Conservation (phyloP, 2,329 filamentous ascomycete genomes). For the Hirsutella rhossiliensis region DNA sequence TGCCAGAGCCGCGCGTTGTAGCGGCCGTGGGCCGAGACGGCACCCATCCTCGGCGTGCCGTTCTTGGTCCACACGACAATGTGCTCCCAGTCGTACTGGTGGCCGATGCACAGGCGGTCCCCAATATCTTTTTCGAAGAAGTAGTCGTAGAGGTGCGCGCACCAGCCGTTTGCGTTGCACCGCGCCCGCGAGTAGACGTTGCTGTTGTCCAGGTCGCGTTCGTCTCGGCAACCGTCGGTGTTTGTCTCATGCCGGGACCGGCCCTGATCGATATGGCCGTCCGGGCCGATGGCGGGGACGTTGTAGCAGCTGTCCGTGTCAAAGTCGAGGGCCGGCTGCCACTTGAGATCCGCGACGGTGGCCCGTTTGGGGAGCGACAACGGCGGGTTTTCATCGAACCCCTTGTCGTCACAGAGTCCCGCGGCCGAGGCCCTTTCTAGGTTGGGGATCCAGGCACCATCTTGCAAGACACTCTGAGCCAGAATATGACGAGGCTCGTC, state of each 20-base stretch:
- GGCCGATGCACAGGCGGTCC: constrained; percentile 16
- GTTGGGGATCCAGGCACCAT: too few relatives aligned
- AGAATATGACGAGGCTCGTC: too few relatives aligned
- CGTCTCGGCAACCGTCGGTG: constrained; percentile 18
- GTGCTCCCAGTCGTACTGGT: constrained; percentile 28
- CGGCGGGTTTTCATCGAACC: constrained; percentile 5
- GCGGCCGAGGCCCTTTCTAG: too few relatives aligned
- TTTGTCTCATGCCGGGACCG: constrained; percentile 16
- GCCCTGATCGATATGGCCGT: constrained; percentile 19
- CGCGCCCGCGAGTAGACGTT: constrained; percentile 29
- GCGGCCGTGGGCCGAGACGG: constrained; percentile 18
- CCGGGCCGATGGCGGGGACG: constrained; percentile 22
- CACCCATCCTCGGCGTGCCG: constrained; percentile 14
- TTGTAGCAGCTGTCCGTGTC: constrained; percentile 27
- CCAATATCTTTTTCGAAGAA: constrained; percentile 32
- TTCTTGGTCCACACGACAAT: constrained; percentile 18
- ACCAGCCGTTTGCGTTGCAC: constrained; percentile 30
- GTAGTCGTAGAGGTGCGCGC: constrained; percentile 30
- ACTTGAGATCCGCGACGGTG: constrained; percentile 10
- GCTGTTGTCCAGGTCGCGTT: constrained; percentile 21
- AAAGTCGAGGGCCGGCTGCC: constrained; percentile 17
- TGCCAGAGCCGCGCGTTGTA: constrained; percentile 9
- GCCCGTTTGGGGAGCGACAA: constrained; percentile 9
- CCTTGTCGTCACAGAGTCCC: constrained; percentile 3
- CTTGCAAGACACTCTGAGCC: too few relatives aligned